Base-by-base conservation (phyloP, 352 stramenopile genomes). In the Phytophthora uliginosa region DNA sequence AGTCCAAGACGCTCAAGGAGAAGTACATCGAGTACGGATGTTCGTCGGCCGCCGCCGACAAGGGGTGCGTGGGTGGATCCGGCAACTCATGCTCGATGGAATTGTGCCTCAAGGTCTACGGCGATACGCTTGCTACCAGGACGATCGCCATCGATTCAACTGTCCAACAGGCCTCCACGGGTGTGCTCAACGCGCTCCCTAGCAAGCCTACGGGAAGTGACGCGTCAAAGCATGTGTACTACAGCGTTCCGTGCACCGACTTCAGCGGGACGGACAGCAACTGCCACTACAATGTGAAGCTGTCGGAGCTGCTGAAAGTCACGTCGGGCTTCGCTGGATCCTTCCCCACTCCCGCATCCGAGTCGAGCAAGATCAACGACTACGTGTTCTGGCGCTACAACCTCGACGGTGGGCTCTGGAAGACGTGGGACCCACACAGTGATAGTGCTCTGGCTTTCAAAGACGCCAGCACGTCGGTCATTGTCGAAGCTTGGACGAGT, bases 331-430 rank as follows among this genome's bases (percentile, higher is more conserved):
- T 51, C 13, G 26, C 17, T 15, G 8, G 13, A 7, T 26, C 17
- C 7, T 22, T 55, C 17, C 40, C 58, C 6, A 26, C 20, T 20
- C 42, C 36, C 3, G 8, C 6, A 17, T 26, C 17, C 6, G 45
- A 47, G 59, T 13, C 20, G 40, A 18, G 3, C 7, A 33, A 63
- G 13, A 36, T 55, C 13, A 58, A 57, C 18, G 54, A 57, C 5
- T 70, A 40, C 31, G 31, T 70, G 5, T 89, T 84, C 53, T 92
- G 85, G 85, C 79, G 83, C 38, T 90, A 88, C 73, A 70, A 57
- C 24, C 22, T 56, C 2, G 24, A 57, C 28, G 63, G 40, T 8
- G 18, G 17, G 5, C 1, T 20, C 7, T 70, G 63, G 63, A 9
- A 10, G 4, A 47, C 34, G 7, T 70, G 63, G 63, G n/a, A 53